These are phyloP conservation scores for Phialocephala subalpina DNA, from an alignment of 2,329 filamentous ascomycete species.

Conservation along the genomic window DNA sequence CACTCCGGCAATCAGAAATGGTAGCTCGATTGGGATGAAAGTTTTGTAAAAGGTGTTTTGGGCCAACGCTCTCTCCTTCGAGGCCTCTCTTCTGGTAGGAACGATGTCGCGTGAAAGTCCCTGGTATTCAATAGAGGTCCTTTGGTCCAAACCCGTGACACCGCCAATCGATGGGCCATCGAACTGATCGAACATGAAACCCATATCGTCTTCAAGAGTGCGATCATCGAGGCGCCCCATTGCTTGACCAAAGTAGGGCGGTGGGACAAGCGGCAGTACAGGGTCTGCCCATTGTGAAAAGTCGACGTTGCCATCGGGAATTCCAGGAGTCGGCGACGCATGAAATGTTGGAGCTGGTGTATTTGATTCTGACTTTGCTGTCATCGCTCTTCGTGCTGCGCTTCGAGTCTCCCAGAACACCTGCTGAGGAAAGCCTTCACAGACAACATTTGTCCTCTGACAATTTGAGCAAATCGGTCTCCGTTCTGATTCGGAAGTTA, in stretches of 20 bases:
- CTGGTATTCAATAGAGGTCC: neutral
- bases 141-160: conserved; percentile 5
- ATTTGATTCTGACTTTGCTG: neutral
- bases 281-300: neutral
- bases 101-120: neutral
- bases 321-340: neutral
- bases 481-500: conserved; percentile 44
- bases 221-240: neutral
- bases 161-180: neutral
- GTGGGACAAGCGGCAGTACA: neutral
- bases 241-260: neutral
- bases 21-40: conserved; percentile 16
- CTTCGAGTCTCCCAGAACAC: conserved; percentile 15
- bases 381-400: conserved; percentile 7
- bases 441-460: conserved; percentile 21
- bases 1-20: conserved; percentile 30
- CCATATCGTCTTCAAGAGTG: neutral
- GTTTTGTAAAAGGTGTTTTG: neutral
- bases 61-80: neutral
- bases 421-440: conserved; percentile 25
- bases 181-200: conserved; percentile 6
- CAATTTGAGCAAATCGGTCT: conserved; percentile 25
- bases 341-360: neutral
- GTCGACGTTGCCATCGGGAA: neutral
- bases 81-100: neutral